Base-by-base conservation (phyloP, 345 rosid species). In the Anacardium occidentale region DNA sequence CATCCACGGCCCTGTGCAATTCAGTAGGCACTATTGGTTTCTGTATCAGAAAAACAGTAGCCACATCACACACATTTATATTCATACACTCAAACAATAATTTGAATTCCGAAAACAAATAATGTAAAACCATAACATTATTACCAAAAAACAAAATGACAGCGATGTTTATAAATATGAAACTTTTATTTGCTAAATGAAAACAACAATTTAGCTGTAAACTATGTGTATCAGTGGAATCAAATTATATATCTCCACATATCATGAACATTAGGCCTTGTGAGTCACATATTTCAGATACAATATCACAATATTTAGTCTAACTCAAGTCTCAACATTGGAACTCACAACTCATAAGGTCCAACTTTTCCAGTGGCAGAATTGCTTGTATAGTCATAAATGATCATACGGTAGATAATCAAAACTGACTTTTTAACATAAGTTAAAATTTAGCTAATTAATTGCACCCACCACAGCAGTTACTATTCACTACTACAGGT, bases 21-120 rank as follows among this genome's bases (percentile, higher is more conserved):
- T 91, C 90, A n/a, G 79, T 54, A 71, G 98, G 98, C 67, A 89
- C 77, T 44, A 95, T 92, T 42, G 99, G 97, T 84, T 85, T 95
- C 99, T 95, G 89, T 32, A 14, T 20, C 76, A 66, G 71, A 62
- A 32, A 77, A 44, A 71, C 11, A 4, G 64, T 50, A 68, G 12
- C 42, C n/a, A 69, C 13, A 52, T 72, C 50, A 80, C 76, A 69
- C 12, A 61, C 59, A 10, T 56, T 56, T 72, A 37, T 56, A 14
- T 24, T 25, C 54, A 24, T 3, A 44, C 14, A 69, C 42, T 57
- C 59, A 10, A 66, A 50, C 21, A 53, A 53, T 24, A 18, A 20
- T 66, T 29, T 14, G 14, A 18, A 29, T 50, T 50, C 17, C 22
- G 59, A 50, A 68, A 22, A 53, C 32, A 50, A 13, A 8, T 18